Conservation (phyloP, 2,329 filamentous ascomycete genomes). For the Trichophyton verrucosum region DNA sequence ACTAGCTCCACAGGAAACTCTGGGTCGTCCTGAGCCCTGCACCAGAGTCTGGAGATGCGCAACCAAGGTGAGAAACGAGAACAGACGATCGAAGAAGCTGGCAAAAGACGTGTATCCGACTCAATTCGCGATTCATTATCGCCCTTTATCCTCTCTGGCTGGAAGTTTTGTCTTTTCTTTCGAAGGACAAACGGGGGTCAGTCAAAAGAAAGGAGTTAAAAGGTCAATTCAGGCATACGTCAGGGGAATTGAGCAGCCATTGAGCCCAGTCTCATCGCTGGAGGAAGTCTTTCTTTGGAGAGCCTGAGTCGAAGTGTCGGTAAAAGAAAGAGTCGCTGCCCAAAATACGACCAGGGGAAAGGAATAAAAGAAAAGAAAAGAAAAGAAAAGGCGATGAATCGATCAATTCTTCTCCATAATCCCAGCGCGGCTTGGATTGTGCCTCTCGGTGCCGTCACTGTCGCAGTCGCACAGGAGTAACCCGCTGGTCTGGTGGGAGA, state of each 20-base stretch:
- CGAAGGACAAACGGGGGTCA: background rate
- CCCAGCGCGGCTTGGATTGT: background rate
- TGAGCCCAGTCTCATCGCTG: background rate
- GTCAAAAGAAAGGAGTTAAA: background rate
- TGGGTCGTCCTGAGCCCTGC: background rate
- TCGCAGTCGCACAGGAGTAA: constrained; percentile 1
- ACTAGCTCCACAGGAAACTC: background rate
- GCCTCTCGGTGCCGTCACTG: background rate
- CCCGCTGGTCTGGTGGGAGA: background rate
- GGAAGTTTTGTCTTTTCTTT: background rate
- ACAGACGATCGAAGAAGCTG: background rate
- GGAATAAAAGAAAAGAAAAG: background rate
- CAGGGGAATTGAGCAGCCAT: constrained; percentile 1
- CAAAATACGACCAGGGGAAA: no score
- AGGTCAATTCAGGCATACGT: background rate
- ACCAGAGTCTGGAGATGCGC: background rate
- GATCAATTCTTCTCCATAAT: constrained; percentile 4
- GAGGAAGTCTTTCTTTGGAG: background rate
- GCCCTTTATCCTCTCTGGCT: background rate
- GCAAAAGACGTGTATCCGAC: background rate
- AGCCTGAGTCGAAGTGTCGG: background rate
- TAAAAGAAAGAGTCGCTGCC: background rate
- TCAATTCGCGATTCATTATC: constrained; percentile 5
- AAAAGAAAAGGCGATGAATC: background rate
- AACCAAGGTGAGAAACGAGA: background rate